These are phyloP conservation scores for Neodidymelliopsis sp. DNA, from an alignment of 2,329 filamentous ascomycete genomes.

Conservation along the genomic window DNA sequence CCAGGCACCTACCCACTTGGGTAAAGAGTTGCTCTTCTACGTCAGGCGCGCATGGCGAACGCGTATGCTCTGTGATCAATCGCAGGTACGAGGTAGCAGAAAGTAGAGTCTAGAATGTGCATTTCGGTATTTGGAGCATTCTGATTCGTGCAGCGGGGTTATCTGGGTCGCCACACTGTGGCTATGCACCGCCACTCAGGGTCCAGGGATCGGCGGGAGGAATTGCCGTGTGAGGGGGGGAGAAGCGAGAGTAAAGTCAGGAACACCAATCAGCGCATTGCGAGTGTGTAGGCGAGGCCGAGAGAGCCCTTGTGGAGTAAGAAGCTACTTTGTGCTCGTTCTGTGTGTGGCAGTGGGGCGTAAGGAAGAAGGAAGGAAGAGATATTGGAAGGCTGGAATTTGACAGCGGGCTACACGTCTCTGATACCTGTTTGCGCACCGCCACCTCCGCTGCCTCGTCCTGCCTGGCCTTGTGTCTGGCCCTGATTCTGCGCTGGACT, in stretches of 20 bases:
- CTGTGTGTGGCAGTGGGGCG: too few species aligned
- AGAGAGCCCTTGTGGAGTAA: conserved; percentile 16
- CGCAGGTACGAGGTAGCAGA: too few species aligned
- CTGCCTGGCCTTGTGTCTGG: conserved; percentile 30
- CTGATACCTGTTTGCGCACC: conserved; percentile 37
- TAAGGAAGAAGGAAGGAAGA: too few species aligned
- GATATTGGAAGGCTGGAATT: background rate
- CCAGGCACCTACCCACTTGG: background rate
- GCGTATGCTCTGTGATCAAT: background rate
- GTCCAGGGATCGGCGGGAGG: conserved; percentile 28
- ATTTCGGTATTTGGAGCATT: conserved; percentile 1
- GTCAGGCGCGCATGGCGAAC: conserved; percentile 14
- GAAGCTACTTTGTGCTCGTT: too few species aligned
- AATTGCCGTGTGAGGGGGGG: background rate
- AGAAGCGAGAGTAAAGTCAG: conserved; percentile 17
- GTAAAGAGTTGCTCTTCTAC: conserved; percentile 9
- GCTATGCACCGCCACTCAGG: conserved; percentile 21
- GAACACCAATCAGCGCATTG: conserved; percentile 37
- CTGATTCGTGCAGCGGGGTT: conserved; percentile 3
- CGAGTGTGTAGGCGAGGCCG: conserved; percentile 11
- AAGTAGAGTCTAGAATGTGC: conserved; percentile 8
- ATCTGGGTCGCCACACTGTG: conserved; percentile 16
- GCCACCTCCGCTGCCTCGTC: conserved; percentile 29
- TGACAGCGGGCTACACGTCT: conserved; percentile 41
- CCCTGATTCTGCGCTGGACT: conserved; percentile 34